phyloP scores from a whole-genome alignment of 1,139 yeast genomes.

The Suhomyces kunorum region DNA sequence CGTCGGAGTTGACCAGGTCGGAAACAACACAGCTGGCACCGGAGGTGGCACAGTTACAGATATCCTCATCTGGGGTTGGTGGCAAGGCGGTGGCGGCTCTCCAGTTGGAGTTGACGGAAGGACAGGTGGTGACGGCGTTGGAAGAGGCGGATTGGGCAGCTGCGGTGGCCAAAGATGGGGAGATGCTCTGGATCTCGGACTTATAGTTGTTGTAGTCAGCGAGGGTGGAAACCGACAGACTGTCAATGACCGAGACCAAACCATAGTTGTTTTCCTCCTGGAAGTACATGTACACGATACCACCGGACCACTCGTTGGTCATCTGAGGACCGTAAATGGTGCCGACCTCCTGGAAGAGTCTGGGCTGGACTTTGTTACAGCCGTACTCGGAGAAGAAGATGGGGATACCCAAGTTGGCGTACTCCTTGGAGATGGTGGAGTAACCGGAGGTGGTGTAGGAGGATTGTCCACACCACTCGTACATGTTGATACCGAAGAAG shows the following conservation, averaged over 20 bases:
- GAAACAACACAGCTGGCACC: slow-evolving; percentile 23
- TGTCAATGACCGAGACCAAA: slow-evolving; percentile 50
- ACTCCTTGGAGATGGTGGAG: slow-evolving; percentile 68
- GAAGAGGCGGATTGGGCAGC: slow-evolving; percentile 18
- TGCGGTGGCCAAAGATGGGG: slow-evolving; percentile 32
- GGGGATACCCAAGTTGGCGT: slow-evolving; percentile 72
- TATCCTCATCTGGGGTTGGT: slow-evolving; percentile 64
- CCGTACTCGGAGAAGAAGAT: slow-evolving; percentile 92
- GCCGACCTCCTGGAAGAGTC: slow-evolving; percentile 71
- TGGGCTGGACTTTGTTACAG: slow-evolving; percentile 71
- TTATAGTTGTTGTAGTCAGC: slow-evolving; percentile 60
- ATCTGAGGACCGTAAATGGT: slow-evolving; percentile 57
- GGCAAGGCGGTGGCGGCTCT: slow-evolving; percentile 47
- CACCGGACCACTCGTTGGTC: slow-evolving; percentile 51
- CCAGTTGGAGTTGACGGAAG: slow-evolving; percentile 26
- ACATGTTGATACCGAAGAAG: slow-evolving; percentile 92
- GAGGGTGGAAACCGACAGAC: slow-evolving; percentile 40
- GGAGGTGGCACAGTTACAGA: slow-evolving; percentile 51
- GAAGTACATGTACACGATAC: slow-evolving; percentile 74
- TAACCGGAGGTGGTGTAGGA: slow-evolving; percentile 70
- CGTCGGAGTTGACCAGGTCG: slow-evolving; percentile 17
- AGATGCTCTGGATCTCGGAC: slow-evolving; percentile 43
- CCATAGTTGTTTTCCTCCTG: slow-evolving; percentile 71
- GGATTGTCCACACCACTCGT: slow-evolving; percentile 91
- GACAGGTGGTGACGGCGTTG: slow-evolving; percentile 44